Conservation (phyloP, 2,329 filamentous ascomycete species). For the Didymella keratinophila region DNA sequence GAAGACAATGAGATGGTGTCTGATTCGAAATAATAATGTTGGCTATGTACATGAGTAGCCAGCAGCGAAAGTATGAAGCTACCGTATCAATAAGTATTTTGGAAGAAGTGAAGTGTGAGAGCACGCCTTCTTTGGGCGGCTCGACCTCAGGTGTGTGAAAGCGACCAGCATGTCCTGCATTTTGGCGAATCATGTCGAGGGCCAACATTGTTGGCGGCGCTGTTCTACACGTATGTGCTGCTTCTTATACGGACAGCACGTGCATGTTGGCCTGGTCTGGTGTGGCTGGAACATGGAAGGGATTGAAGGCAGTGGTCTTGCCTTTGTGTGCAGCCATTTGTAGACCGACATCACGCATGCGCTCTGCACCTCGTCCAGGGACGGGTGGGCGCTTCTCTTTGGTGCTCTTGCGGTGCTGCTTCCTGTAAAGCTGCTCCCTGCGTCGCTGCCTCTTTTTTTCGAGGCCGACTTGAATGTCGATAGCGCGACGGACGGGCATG, state of each 20-base stretch:
- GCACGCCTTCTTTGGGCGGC: slow-evolving; percentile 14
- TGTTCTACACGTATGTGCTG: slow-evolving; percentile 41
- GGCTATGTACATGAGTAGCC: slow-evolving; percentile 37
- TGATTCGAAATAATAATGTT: slow-evolving; percentile 2
- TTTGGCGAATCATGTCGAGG: slow-evolving; percentile 39
- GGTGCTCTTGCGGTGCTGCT: slow-evolving; percentile 83
- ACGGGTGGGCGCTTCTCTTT: slow-evolving; percentile 72
- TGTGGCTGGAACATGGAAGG: slow-evolving; percentile 36
- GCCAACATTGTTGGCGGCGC: slow-evolving; percentile 48
- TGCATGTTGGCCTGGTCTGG: slow-evolving; percentile 51
- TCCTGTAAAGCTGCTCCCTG: slow-evolving; percentile 89
- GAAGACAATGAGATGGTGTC: background rate
- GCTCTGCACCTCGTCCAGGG: slow-evolving; percentile 87
- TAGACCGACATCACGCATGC: slow-evolving; percentile 91
- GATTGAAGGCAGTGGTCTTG: slow-evolving; percentile 38
- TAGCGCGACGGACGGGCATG: slow-evolving; percentile 84
- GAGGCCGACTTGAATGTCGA: slow-evolving; percentile 90
- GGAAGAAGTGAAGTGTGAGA: slow-evolving; percentile 24
- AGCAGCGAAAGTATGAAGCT: slow-evolving; percentile 21
- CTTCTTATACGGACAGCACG: slow-evolving; percentile 53
- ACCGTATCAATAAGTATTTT: slow-evolving; percentile 22
- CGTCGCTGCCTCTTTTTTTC: slow-evolving; percentile 93
- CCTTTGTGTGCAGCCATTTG: slow-evolving; percentile 77
- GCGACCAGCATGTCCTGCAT: slow-evolving; percentile 49
- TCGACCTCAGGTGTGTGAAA: slow-evolving; percentile 37